Evolutionary conservation across 2,329 filamentous ascomycete genomes (phyloP).

Genomic region (Aspergillus pseudoviridinutans): DNA sequence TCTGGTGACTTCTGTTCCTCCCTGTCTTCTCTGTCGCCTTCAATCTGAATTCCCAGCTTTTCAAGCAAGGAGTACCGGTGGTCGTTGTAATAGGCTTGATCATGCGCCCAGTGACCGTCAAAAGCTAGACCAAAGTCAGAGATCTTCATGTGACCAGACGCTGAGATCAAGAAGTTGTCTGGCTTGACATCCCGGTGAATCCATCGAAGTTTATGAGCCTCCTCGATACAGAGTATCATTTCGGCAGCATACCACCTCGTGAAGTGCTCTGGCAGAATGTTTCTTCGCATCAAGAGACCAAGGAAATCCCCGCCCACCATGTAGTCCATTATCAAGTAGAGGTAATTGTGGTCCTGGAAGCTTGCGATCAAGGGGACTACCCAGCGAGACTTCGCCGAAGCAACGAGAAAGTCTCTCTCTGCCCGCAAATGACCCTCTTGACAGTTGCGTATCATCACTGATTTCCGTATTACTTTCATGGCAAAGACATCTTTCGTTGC

Average conservation of each 20-base stretch:
- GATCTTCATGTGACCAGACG: conserved; percentile 87
- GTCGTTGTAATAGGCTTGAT: conserved; percentile 78
- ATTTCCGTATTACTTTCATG: conserved; percentile 96
- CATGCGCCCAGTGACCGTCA: conserved; percentile 91
- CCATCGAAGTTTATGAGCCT: conserved; percentile 80
- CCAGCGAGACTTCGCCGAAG: conserved; percentile 84
- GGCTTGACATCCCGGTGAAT: conserved; percentile 97
- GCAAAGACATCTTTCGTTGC: conserved; percentile 67
- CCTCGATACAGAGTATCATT: conserved; percentile 93
- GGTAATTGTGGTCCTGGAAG: conserved; percentile 77
- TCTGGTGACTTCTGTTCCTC: conserved; percentile 42
- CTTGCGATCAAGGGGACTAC: conserved; percentile 82
- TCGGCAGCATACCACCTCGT: conserved; percentile 88
- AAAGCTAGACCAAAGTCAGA: conserved; percentile 96
- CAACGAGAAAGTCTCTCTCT: conserved; percentile 86
- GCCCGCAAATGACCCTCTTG: conserved; percentile 91
- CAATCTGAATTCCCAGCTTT: conserved; percentile 69
- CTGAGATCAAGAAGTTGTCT: conserved; percentile 90
- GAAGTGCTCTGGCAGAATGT: conserved; percentile 71
- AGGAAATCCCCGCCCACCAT: conserved; percentile 97
- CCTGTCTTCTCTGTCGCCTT: conserved; percentile 69
- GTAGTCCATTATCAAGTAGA: conserved; percentile 97
- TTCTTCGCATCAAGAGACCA: conserved; percentile 77
- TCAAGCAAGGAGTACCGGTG: conserved; percentile 75
- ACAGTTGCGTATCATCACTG: conserved; percentile 82